phyloP scores from a whole-genome alignment of 2,329 filamentous ascomycete genomes.

The Aureobasidium sp. region DNA sequence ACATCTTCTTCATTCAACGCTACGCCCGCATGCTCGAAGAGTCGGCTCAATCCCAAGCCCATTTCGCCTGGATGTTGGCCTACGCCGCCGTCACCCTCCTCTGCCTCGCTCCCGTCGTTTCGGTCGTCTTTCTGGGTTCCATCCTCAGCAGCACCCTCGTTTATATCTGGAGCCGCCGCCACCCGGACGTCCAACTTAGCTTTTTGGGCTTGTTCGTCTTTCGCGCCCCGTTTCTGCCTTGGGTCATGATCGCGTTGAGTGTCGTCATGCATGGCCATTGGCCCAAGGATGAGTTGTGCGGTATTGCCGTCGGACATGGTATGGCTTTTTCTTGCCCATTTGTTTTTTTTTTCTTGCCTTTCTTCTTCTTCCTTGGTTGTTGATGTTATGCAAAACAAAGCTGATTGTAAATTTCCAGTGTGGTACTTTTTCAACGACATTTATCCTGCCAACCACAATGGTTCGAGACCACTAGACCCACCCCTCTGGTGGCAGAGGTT shows the following conservation, averaged over 20 bases:
- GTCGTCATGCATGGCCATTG: slow-evolving; percentile 82
- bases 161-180: slow-evolving; percentile 95
- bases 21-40: slow-evolving; percentile 95
- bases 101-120: slow-evolving; percentile 74
- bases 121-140: slow-evolving; percentile 89
- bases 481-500: slow-evolving; percentile 83
- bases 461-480: slow-evolving; percentile 78
- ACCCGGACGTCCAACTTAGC: slow-evolving; percentile 83
- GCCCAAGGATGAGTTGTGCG: slow-evolving; percentile 93
- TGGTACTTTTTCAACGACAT: slow-evolving; percentile 99
- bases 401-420: no score
- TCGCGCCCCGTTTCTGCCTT: slow-evolving; percentile 87
- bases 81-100: slow-evolving; percentile 78
- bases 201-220: slow-evolving; percentile 78
- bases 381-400: slow-evolving; percentile 16
- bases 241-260: slow-evolving; percentile 91
- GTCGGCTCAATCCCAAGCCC: slow-evolving; percentile 83
- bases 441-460: slow-evolving; percentile 83
- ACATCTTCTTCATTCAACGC: slow-evolving; percentile 95
- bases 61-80: slow-evolving; percentile 89
- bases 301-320: slow-evolving; percentile 83
- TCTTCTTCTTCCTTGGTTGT: neutral
- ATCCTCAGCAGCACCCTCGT: slow-evolving; percentile 87
- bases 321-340: no score
- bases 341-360: neutral